Percentiles rank a stretch among this genome's conserved stretches.
Conservation (phyloP, 2,329 filamentous ascomycete genomes). For the Aspergillus caelatus region DNA sequence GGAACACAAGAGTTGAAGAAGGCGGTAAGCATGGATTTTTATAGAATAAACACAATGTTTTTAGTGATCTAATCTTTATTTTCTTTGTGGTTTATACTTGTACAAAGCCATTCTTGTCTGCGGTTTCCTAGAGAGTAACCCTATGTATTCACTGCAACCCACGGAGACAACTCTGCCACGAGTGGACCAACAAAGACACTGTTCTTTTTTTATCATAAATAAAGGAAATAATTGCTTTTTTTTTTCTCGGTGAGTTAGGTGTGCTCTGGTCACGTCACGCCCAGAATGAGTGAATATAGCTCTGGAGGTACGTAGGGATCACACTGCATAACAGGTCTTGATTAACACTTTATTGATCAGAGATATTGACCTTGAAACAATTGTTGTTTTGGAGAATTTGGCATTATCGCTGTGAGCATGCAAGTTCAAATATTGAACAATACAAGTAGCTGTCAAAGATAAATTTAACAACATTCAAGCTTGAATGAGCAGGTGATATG, state of each 20-base stretch:
- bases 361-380: too few relatives aligned
- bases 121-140: too few relatives aligned
- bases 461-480: too few relatives aligned
- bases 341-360: too few relatives aligned
- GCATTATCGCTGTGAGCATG: too few relatives aligned
- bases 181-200: not conserved
- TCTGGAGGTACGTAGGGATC: not conserved
- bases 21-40: not conserved
- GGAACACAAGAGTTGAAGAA: not conserved
- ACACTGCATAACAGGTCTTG: too few relatives aligned
- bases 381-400: too few relatives aligned
- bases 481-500: too few relatives aligned
- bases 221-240: rapidly evolving
- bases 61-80: not conserved
- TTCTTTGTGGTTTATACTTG: not conserved
- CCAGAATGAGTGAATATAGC: not conserved
- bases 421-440: too few relatives aligned
- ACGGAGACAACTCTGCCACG: not conserved
- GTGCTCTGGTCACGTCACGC: not conserved
- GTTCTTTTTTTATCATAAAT: not conserved
- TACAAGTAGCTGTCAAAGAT: too few relatives aligned
- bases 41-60: not conserved
- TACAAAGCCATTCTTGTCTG: not conserved
- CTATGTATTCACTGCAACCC: not conserved
- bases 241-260: not conserved